phyloP scores from a whole-genome alignment of 2,329 filamentous ascomycete species.

The Microdochium trichocladiopsis region DNA sequence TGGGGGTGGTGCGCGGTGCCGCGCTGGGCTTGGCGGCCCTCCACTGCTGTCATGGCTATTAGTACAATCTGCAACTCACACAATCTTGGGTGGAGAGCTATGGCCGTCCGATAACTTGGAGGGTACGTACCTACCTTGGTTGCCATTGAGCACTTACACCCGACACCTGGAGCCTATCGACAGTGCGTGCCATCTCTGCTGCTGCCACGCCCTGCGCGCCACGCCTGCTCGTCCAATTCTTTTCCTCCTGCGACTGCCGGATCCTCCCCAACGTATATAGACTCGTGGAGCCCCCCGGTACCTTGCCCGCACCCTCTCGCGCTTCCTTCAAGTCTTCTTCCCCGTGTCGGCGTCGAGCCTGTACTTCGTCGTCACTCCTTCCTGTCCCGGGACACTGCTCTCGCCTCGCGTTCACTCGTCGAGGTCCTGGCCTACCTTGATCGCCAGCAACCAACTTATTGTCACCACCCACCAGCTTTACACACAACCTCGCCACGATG shows the following conservation, averaged over 20 bases:
- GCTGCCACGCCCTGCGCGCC: too few relatives aligned
- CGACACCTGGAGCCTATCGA: neutral
- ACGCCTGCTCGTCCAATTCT: too few relatives aligned
- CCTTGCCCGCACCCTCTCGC: neutral
- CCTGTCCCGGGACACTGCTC: neutral
- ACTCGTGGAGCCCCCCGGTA: neutral
- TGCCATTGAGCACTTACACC: neutral
- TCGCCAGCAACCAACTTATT: conserved; percentile 1
- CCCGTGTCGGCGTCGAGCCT: neutral
- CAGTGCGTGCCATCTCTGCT: too few relatives aligned
- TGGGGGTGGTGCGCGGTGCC: neutral
- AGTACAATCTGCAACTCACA: neutral
- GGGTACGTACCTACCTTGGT: too few relatives aligned
- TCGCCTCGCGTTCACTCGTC: neutral
- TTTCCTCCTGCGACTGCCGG: too few relatives aligned
- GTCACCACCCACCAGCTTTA: conserved; percentile 1
- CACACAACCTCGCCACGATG: conserved; percentile 17
- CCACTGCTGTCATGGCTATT: neutral
- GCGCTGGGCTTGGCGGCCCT: neutral
- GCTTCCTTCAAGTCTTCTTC: neutral
- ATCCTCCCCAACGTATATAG: neutral
- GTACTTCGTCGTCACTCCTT: too few relatives aligned
- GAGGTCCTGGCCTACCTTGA: conserved; percentile 3
- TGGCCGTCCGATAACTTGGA: neutral
- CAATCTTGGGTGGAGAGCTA: neutral